phyloP scores from a whole-genome alignment of 2,329 filamentous ascomycete species.

The Sporothrix variecibatus region DNA sequence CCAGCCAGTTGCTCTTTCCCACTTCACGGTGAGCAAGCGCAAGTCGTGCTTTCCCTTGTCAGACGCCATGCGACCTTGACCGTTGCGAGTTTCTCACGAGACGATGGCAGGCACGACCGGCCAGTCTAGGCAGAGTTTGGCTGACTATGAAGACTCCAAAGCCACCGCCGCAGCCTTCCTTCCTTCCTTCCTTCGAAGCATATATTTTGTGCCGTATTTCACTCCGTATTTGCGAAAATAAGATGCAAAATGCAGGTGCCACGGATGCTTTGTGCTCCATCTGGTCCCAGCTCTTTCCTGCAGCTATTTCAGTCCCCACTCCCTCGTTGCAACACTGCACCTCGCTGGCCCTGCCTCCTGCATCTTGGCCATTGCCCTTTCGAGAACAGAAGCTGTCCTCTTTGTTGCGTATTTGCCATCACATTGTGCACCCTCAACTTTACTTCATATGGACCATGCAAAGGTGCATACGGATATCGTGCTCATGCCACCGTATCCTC shows the following conservation, averaged over 20 bases:
- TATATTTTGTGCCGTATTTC: background rate
- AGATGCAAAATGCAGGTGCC: slow-evolving; percentile 13
- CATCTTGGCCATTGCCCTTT: slow-evolving; percentile 7
- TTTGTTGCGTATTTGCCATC: background rate
- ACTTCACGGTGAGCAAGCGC: slow-evolving; percentile 1
- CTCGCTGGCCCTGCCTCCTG: slow-evolving; percentile 7
- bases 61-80: background rate
- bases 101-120: background rate
- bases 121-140: background rate
- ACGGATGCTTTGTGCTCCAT: background rate
- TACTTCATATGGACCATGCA: background rate
- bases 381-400: background rate
- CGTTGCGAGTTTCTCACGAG: background rate
- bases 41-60: slow-evolving; percentile 5
- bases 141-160: background rate
- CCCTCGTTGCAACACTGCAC: slow-evolving; percentile 16
- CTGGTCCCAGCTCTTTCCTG: slow-evolving; percentile 13
- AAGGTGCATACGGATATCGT: background rate
- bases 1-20: background rate
- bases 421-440: background rate
- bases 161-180: background rate
- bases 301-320: background rate
- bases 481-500: background rate
- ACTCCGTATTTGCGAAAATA: background rate
- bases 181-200: background rate